Base-by-base conservation (phyloP, 805 yeast genomes). In the Kuraishia molischiana region DNA sequence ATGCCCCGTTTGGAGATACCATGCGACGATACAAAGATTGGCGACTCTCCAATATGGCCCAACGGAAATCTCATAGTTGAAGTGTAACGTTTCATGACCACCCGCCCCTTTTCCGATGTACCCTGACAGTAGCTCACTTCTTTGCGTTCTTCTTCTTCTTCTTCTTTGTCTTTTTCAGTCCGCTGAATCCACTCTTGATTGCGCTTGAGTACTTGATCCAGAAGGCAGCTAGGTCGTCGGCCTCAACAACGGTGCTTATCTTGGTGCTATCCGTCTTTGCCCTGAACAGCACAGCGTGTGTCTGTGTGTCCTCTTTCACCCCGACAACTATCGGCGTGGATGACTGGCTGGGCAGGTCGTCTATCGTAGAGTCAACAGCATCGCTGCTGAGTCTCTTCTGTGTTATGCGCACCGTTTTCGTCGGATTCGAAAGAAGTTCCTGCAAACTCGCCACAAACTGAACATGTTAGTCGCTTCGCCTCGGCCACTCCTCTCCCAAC, bases 161-260 rank as follows among this genome's bases (percentile, higher is more conserved):
- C 67, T 85, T 85, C 42, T 83, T 85, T 64, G 85, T 86, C 72
- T 81, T 85, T 53, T 77, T 72, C 56, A 89, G 67, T 1, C 95
- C 95, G 3, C 63, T 62, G 56, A 84, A 75, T 4, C 92, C 89
- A 18, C 66, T 53, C 53, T 85, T 87, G 39, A 87, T 66, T 0
- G 72, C 72, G 32, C 74, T 76, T 1, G 85, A 61, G 58, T 87
- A 89, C 19, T 76, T 77, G 32, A 58, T 55, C 96, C 96, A 89
- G 55, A 89, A 89, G 41, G 63, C 55, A 44, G 79, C 85, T 45
- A 89, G 62, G 3, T 71, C 59, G 1, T 66, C 71, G 1, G 77
- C 63, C 20, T 72, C 71, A 5, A 89, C 87, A 10, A 79, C 73
- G 0, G 97, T 87, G 20, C 87, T 75, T 24, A 80, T 54, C 51